Evolutionary conservation across 345 rosid genomes (phyloP).

Genomic region (Salix purpurea): DNA sequence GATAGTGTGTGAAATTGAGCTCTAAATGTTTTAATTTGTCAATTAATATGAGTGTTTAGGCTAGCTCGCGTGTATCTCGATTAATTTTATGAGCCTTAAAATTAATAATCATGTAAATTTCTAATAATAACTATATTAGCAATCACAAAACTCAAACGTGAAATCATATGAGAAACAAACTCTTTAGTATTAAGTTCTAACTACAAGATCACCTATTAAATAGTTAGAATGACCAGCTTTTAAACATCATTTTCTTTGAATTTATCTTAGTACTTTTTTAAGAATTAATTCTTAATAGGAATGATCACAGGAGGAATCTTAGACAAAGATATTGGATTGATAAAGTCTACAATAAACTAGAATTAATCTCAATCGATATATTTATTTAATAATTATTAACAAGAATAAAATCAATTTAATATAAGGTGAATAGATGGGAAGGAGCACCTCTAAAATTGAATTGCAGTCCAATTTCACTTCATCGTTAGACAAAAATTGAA

Average conservation of each 20-base stretch:
- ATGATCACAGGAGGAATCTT: neutral
- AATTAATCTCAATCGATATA: neutral
- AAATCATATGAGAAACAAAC: too few relatives aligned
- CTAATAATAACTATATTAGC: too few relatives aligned
- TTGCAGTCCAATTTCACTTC: neutral
- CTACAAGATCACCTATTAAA: too few relatives aligned
- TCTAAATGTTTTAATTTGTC: too few relatives aligned
- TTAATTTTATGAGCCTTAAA: rapidly evolving
- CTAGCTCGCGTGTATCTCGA: too few relatives aligned
- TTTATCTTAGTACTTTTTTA: neutral
- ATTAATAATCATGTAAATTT: too few relatives aligned
- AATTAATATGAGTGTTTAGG: too few relatives aligned
- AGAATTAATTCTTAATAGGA: neutral
- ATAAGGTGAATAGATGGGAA: neutral
- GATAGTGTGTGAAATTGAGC: too few relatives aligned
- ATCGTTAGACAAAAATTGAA: too few relatives aligned
- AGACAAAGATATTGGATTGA: neutral
- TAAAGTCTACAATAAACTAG: neutral
- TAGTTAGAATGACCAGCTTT: neutral
- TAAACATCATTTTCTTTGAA: neutral
- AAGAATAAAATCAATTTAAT: too few relatives aligned
- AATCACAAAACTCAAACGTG: rapidly evolving
- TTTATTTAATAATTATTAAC: too few relatives aligned
- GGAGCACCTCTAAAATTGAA: neutral
- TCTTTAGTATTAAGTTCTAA: too few relatives aligned